Base-by-base conservation (phyloP, 352 stramenopile genomes). In the Phytophthora rubi region DNA sequence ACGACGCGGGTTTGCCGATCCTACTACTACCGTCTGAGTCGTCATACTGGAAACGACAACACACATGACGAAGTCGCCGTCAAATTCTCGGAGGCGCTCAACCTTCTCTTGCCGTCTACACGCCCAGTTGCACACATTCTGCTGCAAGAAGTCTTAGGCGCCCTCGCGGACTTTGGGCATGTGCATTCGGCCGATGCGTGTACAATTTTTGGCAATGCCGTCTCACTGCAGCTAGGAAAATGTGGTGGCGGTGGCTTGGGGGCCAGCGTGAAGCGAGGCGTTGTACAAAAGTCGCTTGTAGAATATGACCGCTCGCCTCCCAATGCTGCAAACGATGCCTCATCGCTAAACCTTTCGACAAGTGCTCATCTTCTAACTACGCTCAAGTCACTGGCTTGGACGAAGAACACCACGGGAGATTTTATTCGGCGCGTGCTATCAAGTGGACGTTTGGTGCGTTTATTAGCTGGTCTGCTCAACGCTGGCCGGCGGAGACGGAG, bases 401-500 rank as follows among this genome's bases (percentile, higher is more conserved):
- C 30, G 18, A 49, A 63, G 28, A 68, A 71, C 45, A 52, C 70
- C 2, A 73, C 58, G n/a, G 73, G 79, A n/a, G 49, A 63, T 12
- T 86, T 89, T 47, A 76, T 77, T 28, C 73, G 79, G 2, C 49
- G 59, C 33, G 77, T 88, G 42, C 77, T 89, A 26, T 89, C 81
- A 10, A 73, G 53, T 45, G 68, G 68, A 23, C 39, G 61, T 12
- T 58, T 75, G 1, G 61, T 85, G 45, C 76, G 73, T 10, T 64
- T 88, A 23, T 60, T 89, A 12, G 56, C 62, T 6, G 52, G 52
- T 18, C 53, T 83, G 42, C 33, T 85, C 45, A 77, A 62, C 64
- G 45, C 65, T 39, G 67, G 69, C 61, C 54, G 62, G 57, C 44
- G 56, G 13, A 65, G 61, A 45, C 70, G 58, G 26, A 76, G 76